Percentiles rank a stretch among this genome's conserved stretches.
Conservation (phyloP, 768 basidiomycete genomes). For the Mycena galopus region DNA sequence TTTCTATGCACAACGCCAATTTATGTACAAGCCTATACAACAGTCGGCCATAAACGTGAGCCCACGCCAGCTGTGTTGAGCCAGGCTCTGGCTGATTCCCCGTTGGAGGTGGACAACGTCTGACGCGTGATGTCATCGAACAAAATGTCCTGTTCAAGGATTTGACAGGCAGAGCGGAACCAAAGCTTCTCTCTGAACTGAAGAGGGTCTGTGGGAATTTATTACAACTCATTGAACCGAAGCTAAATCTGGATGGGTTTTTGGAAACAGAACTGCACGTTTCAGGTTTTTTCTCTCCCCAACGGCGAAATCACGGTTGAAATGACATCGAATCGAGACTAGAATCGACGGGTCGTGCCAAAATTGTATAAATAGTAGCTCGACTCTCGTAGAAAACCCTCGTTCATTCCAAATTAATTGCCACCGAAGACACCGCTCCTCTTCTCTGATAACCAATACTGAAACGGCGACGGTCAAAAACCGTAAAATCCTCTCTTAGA, state of each 20-base stretch:
- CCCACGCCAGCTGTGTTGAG: not conserved
- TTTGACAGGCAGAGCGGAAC: not conserved
- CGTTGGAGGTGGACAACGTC: slow-evolving; percentile 2
- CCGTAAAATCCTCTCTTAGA: too few relatives aligned
- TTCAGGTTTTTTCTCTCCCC: not conserved
- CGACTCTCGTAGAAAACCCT: not conserved
- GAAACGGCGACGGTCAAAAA: too few relatives aligned
- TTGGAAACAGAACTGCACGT: not conserved
- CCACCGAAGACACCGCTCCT: too few relatives aligned
- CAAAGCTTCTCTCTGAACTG: slow-evolving; percentile 2
- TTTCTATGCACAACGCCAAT: slow-evolving; percentile 8
- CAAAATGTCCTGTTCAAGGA: slow-evolving; percentile 2
- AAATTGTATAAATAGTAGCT: not conserved
- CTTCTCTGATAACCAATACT: too few relatives aligned
- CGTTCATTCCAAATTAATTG: too few relatives aligned
- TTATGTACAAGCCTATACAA: not conserved
- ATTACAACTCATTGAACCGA: not conserved
- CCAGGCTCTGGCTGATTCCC: not conserved
- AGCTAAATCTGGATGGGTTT: not conserved
- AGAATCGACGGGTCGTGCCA: not conserved
- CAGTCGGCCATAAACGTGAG: slow-evolving; percentile 2
- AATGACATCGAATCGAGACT: not conserved
- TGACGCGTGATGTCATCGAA: not conserved
- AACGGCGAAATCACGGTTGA: not conserved
- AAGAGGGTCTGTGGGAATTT: not conserved